phyloP scores from a whole-genome alignment of 768 basidiomycete genomes.

The Rhodocollybia butyracea region DNA sequence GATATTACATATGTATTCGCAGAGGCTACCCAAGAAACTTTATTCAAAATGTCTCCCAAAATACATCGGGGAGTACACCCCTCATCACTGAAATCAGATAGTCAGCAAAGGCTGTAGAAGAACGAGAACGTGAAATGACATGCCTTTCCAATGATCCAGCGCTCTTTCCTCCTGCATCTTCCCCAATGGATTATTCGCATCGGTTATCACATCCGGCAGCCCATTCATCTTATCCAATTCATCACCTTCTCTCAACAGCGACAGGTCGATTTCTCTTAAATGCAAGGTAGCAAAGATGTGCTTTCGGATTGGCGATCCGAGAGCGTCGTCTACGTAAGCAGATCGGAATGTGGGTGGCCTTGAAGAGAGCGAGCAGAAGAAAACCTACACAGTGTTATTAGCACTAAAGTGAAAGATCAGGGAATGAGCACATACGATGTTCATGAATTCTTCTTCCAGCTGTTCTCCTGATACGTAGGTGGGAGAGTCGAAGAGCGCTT shows the following conservation, averaged over 20 bases:
- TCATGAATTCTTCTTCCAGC: conserved; percentile 54
- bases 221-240: conserved; percentile 39
- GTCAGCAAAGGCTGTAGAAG: conserved; percentile 1
- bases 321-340: conserved; percentile 53
- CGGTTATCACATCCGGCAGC: conserved; percentile 66
- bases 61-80: conserved; percentile 60
- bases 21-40: neutral
- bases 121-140: conserved; percentile 22
- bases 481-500: conserved; percentile 76
- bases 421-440: conserved; percentile 53
- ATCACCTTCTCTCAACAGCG: conserved; percentile 30
- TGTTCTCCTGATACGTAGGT: conserved; percentile 42
- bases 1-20: neutral
- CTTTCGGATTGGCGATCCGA: conserved; percentile 64
- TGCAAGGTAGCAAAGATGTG: conserved; percentile 52
- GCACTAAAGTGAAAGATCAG: neutral
- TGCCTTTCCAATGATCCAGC: conserved; percentile 74
- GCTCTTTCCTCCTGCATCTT: conserved; percentile 65
- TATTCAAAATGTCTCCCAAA: conserved; percentile 74
- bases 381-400: conserved; percentile 63
- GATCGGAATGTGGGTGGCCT: conserved; percentile 57
- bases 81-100: conserved; percentile 61
- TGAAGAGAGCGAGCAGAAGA: conserved; percentile 71
- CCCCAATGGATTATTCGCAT: conserved; percentile 58
- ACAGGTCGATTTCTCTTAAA: conserved; percentile 51